These are phyloP conservation scores for Colletotrichum salicis DNA, from an alignment of 2,329 filamentous ascomycete species.

Conservation along the genomic window DNA sequence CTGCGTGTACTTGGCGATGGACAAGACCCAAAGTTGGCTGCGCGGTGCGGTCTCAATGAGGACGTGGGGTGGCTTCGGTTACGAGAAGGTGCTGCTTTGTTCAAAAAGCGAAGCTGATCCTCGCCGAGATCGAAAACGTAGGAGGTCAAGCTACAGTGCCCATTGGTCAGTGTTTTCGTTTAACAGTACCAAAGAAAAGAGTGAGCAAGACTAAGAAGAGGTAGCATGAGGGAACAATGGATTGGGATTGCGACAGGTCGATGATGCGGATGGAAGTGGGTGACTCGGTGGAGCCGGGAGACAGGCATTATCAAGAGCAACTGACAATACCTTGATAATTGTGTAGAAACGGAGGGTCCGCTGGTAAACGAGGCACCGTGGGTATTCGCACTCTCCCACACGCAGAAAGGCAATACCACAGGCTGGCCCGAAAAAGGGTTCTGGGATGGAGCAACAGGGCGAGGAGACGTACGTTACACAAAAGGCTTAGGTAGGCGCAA, in stretches of 20 bases:
- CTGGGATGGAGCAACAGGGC: constrained; percentile 1
- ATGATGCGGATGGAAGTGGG: constrained; percentile 15
- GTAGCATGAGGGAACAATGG: neutral
- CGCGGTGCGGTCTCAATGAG: neutral
- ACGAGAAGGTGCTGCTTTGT: neutral
- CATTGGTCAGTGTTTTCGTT: constrained; percentile 12
- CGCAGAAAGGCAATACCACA: neutral
- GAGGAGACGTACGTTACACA: neutral
- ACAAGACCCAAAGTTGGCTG: constrained; percentile 1
- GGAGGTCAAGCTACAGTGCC: neutral
- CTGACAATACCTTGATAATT: constrained; percentile 18
- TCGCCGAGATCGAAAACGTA: neutral
- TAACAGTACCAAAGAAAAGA: neutral
- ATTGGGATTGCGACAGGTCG: constrained; percentile 11
- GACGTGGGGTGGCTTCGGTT: neutral
- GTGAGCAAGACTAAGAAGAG: neutral
- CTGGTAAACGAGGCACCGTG: constrained; percentile 23
- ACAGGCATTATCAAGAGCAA: constrained; percentile 13
- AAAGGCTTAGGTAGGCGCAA: constrained; percentile 4
- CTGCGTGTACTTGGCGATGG: constrained; percentile 32
- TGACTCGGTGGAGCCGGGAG: constrained; percentile 4
- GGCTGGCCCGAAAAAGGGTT: neutral
- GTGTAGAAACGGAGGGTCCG: constrained; percentile 22
- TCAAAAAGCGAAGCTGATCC: neutral
- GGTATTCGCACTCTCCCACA: constrained; percentile 2